Evolutionary conservation across 352 stramenopile species (phyloP), one percentile per base, ranked within the genome.

Genomic region (Pilasporangium apinafurcum): DNA sequence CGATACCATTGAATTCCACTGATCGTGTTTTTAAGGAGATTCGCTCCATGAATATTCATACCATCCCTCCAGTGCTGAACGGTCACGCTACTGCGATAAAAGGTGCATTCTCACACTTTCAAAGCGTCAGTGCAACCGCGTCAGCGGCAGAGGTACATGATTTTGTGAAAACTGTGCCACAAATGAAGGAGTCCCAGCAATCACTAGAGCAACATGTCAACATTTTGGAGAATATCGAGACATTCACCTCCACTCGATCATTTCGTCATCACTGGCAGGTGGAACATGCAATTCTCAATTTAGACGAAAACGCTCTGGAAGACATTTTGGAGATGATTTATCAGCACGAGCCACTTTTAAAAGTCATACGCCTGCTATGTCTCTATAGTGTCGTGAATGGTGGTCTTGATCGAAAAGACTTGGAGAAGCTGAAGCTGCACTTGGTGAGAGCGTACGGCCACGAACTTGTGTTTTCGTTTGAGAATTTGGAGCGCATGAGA

Each of bases 381-480:
- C 38, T 92, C 22, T 80, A 73, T 32, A 81, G 65, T 24, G 53
- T 83, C 27, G 61, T 66, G 4, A 60, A 81, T 30, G 56, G 69
- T 21, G 81, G 77, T 0, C 21, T 92, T 13, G 20, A 17, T 4
- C 51, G 42, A 4, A 33, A 43, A 0, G 56, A 67, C 18, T 48
- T 88, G 4, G 54, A 72, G 24, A 53, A 48, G 7, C 46, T 88
- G 24, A 82, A 83, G 38, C 45, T 79, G 44, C 55, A 73, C n/a
- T 22, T 92, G 5, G 65, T 88, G 10, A 48, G 76, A 38, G 71
- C 69, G 12, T 91, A 92, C 45, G 81, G 81, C 3, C 69, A 87
- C 37, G 78, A 88, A 28, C 35, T 89, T 22, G 41, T 86, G 4
- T 85, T 86, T 31, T 85, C 73, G 5, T 80, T 90, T 35, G 64